Evolutionary conservation across 2,329 filamentous ascomycete species (phyloP).

Genomic region (Hymenoscyphus fructigenus): DNA sequence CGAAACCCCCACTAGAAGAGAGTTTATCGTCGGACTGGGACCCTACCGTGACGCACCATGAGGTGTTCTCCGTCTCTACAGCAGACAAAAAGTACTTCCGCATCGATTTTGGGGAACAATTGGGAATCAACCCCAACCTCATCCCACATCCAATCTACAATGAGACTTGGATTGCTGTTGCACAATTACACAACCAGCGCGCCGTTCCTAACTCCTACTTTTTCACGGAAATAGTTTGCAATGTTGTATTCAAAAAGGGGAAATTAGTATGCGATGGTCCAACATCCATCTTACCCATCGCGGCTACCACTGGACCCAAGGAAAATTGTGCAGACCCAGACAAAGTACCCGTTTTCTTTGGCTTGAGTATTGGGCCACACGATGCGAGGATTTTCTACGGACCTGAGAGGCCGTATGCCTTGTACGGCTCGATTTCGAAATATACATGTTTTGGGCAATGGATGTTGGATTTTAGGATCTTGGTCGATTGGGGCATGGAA

Average conservation of each 20-base stretch:
- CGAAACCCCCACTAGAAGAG: neutral
- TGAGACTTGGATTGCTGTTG: slow-evolving; percentile 52
- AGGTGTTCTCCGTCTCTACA: slow-evolving; percentile 44
- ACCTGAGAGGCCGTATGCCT: slow-evolving; percentile 47
- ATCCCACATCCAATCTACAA: slow-evolving; percentile 52
- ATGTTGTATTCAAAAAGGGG: neutral
- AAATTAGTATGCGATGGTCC: neutral
- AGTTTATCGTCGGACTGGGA: neutral
- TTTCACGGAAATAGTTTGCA: neutral
- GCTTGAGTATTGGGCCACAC: slow-evolving; percentile 51
- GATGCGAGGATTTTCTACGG: slow-evolving; percentile 59
- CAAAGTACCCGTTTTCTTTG: slow-evolving; percentile 39
- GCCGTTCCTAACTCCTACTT: slow-evolving; percentile 27
- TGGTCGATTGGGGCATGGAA: slow-evolving; percentile 45
- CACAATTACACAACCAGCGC: slow-evolving; percentile 45
- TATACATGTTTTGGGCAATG: slow-evolving; percentile 58
- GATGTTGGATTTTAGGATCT: slow-evolving; percentile 51
- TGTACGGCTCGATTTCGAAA: slow-evolving; percentile 56
- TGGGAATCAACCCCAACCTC: slow-evolving; percentile 55
- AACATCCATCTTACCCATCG: neutral
- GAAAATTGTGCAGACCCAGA: neutral
- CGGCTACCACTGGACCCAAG: neutral
- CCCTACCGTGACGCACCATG: slow-evolving; percentile 7
- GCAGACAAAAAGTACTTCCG: slow-evolving; percentile 47
- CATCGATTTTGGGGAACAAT: slow-evolving; percentile 46